Evolutionary conservation across 306 rosid genomes (phyloP).

Genomic region (Vachellia pachyceras): DNA sequence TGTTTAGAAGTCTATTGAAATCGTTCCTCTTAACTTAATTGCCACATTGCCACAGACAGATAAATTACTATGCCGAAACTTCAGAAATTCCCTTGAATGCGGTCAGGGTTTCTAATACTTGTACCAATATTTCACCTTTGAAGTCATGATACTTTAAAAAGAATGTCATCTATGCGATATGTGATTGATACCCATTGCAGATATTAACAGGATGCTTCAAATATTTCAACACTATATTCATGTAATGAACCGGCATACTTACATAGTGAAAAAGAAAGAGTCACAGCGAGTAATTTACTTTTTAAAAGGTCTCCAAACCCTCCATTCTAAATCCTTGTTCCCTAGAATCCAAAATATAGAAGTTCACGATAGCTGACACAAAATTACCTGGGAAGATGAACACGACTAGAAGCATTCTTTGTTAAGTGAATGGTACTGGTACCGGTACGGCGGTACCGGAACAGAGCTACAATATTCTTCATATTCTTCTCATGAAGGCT

Average conservation of each 20-base stretch:
- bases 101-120: not conserved
- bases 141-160: not conserved
- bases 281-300: not conserved
- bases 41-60: not conserved
- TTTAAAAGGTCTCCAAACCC: not conserved
- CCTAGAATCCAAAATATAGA: not conserved
- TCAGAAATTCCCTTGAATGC: slow-evolving; percentile 1
- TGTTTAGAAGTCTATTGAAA: not conserved
- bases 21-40: not conserved
- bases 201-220: not conserved
- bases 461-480: not conserved
- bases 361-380: not conserved
- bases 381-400: not conserved
- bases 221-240: not conserved
- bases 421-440: not conserved
- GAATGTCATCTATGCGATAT: no score
- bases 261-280: not conserved
- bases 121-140: not conserved
- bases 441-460: slow-evolving; percentile 2
- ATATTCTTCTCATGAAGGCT: not conserved
- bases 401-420: not conserved
- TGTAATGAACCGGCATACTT: not conserved
- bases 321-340: slow-evolving; percentile 1
- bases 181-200: not conserved
- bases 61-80: not conserved